phyloP scores from a whole-genome alignment of 805 yeast species.

The Saccharomycopsis synnaedendra region DNA sequence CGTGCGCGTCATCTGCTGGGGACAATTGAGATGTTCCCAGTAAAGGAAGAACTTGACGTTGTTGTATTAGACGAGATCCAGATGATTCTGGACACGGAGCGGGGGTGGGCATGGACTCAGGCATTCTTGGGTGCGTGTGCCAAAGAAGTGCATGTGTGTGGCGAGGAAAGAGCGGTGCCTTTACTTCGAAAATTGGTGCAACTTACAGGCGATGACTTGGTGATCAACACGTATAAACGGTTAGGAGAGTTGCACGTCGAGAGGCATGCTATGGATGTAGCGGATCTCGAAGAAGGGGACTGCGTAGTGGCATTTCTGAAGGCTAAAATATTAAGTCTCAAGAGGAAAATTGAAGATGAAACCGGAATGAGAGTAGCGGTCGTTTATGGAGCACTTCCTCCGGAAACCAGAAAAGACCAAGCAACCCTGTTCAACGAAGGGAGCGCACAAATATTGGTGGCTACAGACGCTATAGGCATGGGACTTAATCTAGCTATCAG shows the following conservation, averaged over 20 bases:
- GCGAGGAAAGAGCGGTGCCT: constrained; percentile 79
- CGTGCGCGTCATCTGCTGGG: constrained; percentile 74
- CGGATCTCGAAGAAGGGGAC: constrained; percentile 56
- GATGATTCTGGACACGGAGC: constrained; percentile 66
- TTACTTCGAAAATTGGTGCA: constrained; percentile 46
- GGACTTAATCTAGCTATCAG: constrained; percentile 82
- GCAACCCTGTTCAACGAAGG: constrained; percentile 74
- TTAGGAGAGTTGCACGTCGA: constrained; percentile 60
- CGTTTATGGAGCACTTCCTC: constrained; percentile 91
- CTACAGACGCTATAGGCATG: constrained; percentile 98
- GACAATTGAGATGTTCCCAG: constrained; percentile 88
- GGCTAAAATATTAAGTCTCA: constrained; percentile 53
- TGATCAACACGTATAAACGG: constrained; percentile 61
- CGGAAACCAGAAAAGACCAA: constrained; percentile 83
- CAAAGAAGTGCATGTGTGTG: constrained; percentile 82
- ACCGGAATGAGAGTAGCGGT: constrained; percentile 71
- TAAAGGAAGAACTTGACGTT: constrained; percentile 58
- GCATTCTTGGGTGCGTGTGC: constrained; percentile 83
- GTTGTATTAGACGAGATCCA: constrained; percentile 94
- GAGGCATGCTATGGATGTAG: constrained; percentile 23
- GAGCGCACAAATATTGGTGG: constrained; percentile 70
- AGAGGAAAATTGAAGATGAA: constrained; percentile 53
- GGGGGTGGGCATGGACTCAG: constrained; percentile 95
- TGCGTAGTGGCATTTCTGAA: constrained; percentile 85
- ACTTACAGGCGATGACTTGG: constrained; percentile 71